A percentile compares a stretch with the other conserved stretches of the same genome.
Evolutionary conservation across 176 grass and related monocot species (phyloP).

Genomic region (Ampelocalamus luodianensis): DNA sequence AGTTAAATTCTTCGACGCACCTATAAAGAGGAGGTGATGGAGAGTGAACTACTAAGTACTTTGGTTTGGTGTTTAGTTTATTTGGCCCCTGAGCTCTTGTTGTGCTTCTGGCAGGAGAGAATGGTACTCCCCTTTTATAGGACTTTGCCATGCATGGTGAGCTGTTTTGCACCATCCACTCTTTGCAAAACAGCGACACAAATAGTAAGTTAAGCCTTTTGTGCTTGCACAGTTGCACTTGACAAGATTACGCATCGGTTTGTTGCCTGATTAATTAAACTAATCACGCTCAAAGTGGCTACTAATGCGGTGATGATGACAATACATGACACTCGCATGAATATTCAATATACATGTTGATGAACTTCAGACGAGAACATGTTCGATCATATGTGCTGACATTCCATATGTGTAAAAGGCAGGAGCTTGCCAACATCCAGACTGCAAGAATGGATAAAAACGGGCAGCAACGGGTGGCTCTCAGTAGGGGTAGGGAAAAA

Average conservation of each 20-base stretch:
- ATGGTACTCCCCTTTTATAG: not conserved
- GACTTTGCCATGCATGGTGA: not conserved
- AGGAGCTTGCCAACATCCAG: no score
- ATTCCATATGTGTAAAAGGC: no score
- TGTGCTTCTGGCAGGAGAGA: not conserved
- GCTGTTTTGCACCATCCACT: not conserved
- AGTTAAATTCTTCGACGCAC: not conserved
- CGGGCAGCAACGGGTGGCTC: no score
- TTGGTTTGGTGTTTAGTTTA: not conserved
- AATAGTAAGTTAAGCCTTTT: not conserved
- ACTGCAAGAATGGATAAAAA: no score
- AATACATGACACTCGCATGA: not conserved
- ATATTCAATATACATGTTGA: no score
- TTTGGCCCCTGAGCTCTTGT: not conserved
- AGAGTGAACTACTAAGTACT: not conserved
- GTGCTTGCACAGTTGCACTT: no score
- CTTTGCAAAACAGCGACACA: no score
- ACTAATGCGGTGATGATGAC: not conserved
- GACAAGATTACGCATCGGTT: no score
- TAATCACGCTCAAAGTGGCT: not conserved
- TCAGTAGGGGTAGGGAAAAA: no score
- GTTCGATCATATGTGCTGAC: not conserved
- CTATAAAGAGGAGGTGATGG: not conserved
- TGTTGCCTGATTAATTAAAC: not conserved
- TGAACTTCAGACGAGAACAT: not conserved